phyloP scores from a whole-genome alignment of 1,284 basidiomycete species.

The Agroathelia rolfsii region DNA sequence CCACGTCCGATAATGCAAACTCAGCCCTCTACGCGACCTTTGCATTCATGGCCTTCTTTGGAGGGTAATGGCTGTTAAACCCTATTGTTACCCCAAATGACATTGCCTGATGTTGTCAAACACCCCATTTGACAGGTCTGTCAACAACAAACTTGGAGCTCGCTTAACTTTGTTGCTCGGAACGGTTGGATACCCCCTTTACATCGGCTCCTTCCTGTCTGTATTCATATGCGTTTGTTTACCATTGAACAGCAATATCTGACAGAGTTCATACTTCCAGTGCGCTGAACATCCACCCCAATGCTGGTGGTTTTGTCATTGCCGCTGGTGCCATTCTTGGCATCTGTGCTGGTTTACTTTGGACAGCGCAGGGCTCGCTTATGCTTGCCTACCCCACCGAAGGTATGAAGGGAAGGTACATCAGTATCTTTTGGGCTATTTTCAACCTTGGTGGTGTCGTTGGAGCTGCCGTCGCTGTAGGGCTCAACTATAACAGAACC shows the following conservation, averaged over 20 bases:
- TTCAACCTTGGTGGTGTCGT: conserved; percentile 69
- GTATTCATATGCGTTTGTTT: conserved; percentile 15
- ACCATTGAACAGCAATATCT: not conserved
- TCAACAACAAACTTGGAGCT: conserved; percentile 73
- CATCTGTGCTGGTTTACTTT: conserved; percentile 75
- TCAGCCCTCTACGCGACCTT: conserved; percentile 63
- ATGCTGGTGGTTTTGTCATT: conserved; percentile 58
- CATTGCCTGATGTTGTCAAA: conserved; percentile 3
- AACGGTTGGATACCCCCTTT: conserved; percentile 61
- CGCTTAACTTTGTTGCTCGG: conserved; percentile 64
- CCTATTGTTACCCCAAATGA: conserved; percentile 6
- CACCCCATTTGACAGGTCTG: conserved; percentile 33
- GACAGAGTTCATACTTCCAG: conserved; percentile 22
- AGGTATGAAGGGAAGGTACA: conserved; percentile 67
- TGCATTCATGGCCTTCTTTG: conserved; percentile 41
- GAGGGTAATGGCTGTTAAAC: conserved; percentile 40
- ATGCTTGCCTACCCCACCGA: conserved; percentile 81
- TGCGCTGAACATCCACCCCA: conserved; percentile 55
- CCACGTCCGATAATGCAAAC: conserved; percentile 55
- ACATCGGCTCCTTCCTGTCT: conserved; percentile 65
- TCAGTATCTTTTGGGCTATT: conserved; percentile 70
- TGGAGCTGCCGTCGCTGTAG: conserved; percentile 57
- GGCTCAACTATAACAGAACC: conserved; percentile 35
- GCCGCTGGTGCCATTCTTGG: conserved; percentile 75
- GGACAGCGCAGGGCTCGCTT: conserved; percentile 77